phyloP scores from a whole-genome alignment of 352 stramenopile genomes.

The Aphanomyces cochlioides region DNA sequence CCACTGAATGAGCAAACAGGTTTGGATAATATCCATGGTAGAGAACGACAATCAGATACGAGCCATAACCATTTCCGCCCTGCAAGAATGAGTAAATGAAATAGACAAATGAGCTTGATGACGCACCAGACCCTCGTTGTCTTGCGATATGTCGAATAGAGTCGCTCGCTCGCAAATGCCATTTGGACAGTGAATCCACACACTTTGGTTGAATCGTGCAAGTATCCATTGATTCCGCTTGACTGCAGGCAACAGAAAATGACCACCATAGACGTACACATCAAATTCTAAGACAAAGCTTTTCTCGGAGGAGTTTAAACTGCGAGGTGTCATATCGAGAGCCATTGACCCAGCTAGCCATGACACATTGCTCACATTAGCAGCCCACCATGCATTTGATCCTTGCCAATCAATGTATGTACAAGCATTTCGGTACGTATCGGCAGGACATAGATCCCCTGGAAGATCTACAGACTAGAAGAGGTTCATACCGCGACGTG shows the following conservation, averaged over 20 bases:
- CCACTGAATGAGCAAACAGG: constrained; percentile 53
- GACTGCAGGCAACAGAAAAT: constrained; percentile 39
- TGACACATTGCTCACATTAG: constrained; percentile 70
- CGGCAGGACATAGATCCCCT: constrained; percentile 47
- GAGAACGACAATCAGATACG: constrained; percentile 55
- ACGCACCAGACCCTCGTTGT: constrained; percentile 51
- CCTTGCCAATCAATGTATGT: constrained; percentile 56
- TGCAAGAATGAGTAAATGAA: constrained; percentile 30
- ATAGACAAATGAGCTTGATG: neutral
- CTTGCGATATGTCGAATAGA: constrained; percentile 71
- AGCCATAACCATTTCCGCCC: constrained; percentile 58
- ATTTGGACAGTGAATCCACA: constrained; percentile 64
- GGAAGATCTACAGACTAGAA: constrained; percentile 51
- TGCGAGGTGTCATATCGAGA: constrained; percentile 48
- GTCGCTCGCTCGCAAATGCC: constrained; percentile 46
- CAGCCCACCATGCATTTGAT: constrained; percentile 54
- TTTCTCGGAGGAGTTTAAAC: constrained; percentile 47
- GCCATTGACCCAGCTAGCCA: constrained; percentile 57
- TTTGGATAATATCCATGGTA: constrained; percentile 78
- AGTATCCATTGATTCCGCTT: constrained; percentile 48
- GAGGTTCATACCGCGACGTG: neutral
- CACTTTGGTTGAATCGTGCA: constrained; percentile 66
- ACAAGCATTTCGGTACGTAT: constrained; percentile 41
- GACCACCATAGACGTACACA: constrained; percentile 58
- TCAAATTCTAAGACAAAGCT: constrained; percentile 71